These are phyloP conservation scores for Triticum dicoccoides DNA, from an alignment of 176 grass and related monocot genomes.

Conservation along the genomic window DNA sequence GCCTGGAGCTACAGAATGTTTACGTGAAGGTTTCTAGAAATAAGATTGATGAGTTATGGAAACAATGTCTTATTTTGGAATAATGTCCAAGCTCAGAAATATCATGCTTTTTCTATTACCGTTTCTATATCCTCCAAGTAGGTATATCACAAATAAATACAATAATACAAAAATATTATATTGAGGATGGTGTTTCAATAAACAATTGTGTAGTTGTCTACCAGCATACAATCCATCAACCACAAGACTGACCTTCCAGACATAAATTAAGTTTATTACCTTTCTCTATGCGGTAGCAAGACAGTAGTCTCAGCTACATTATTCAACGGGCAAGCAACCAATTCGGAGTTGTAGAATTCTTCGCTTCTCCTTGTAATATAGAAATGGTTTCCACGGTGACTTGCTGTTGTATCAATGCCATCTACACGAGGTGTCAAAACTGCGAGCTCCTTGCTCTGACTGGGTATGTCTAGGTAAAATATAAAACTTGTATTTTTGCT, in stretches of 20 bases:
- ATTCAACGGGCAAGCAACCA: conserved; percentile 74
- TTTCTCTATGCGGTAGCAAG: conserved; percentile 94
- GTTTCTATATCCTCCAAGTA: neutral
- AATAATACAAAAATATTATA: neutral
- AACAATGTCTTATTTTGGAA: neutral
- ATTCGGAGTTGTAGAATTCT: conserved; percentile 87
- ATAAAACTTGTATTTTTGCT: conserved; percentile 87
- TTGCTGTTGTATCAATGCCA: conserved; percentile 87
- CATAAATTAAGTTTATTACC: conserved; percentile 33
- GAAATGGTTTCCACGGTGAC: conserved; percentile 83
- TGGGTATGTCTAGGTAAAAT: conserved; percentile 70
- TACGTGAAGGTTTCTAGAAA: neutral
- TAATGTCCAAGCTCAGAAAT: neutral
- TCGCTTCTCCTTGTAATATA: conserved; percentile 85
- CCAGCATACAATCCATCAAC: neutral
- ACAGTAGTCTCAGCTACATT: conserved; percentile 73
- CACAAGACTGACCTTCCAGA: conserved; percentile 9
- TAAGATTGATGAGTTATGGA: neutral
- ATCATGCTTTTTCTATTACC: neutral
- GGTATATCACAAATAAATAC: neutral
- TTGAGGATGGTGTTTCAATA: neutral
- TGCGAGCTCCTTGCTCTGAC: conserved; percentile 60
- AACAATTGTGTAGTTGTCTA: neutral
- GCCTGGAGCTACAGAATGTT: neutral
- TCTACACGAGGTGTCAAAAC: conserved; percentile 68